These are phyloP conservation scores for Penicillium hesseltinei DNA, from an alignment of 2,329 filamentous ascomycete genomes.

Conservation along the genomic window DNA sequence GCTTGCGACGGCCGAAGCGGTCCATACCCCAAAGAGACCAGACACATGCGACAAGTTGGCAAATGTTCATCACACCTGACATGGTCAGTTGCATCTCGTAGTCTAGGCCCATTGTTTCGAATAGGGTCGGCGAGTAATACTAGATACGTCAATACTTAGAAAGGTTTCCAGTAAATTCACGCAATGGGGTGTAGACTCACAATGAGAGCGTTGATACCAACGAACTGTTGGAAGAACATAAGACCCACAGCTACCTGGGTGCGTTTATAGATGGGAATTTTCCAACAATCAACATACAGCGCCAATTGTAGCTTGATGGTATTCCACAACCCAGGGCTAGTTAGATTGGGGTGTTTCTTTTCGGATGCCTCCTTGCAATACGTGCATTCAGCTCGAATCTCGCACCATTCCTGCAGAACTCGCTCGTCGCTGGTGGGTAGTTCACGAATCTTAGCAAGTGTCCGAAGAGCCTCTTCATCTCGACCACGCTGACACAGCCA, in stretches of 20 bases:
- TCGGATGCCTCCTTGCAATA: not conserved
- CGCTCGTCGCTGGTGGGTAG: not conserved
- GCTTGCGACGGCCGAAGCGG: not conserved
- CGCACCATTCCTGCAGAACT: not conserved
- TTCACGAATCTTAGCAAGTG: not conserved
- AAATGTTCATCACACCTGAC: not conserved
- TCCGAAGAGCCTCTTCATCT: not conserved
- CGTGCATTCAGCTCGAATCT: not conserved
- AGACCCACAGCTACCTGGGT: not conserved
- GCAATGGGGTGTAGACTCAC: not conserved
- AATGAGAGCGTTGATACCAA: not conserved
- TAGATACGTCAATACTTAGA: not conserved
- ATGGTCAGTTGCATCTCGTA: not conserved
- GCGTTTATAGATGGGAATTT: not conserved
- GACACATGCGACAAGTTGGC: not conserved
- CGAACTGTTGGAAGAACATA: not conserved
- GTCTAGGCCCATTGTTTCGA: not conserved
- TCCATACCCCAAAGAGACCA: not conserved
- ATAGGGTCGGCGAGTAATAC: not conserved
- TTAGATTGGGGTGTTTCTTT: not conserved
- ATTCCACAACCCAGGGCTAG: not conserved
- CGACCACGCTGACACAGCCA: not conserved
- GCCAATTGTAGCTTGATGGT: not conserved
- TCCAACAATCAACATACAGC: not conserved
- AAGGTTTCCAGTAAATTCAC: not conserved